phyloP scores from a whole-genome alignment of 257 asterid genomes.

The Nicotiana tomentosiformis region DNA sequence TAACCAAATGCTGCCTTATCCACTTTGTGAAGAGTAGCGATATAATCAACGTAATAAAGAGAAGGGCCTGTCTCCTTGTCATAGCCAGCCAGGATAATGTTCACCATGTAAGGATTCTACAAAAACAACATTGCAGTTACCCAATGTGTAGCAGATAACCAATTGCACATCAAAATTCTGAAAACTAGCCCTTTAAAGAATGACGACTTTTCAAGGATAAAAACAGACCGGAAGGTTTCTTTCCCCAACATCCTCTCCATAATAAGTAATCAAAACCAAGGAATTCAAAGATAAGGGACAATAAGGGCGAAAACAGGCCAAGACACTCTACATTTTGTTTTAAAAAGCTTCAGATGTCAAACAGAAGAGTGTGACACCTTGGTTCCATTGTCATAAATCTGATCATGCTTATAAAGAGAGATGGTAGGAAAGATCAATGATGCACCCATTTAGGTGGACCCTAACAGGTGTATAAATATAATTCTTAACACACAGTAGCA shows the following conservation, averaged over 20 bases:
- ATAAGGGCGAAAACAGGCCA: not conserved
- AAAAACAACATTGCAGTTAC: not conserved
- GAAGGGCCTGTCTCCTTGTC: conserved; percentile 94
- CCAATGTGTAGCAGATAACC: not conserved
- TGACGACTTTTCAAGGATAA: not conserved
- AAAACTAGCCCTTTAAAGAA: not conserved
- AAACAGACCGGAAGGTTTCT: not conserved
- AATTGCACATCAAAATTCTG: not conserved
- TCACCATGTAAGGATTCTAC: conserved; percentile 84
- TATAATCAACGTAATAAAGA: conserved; percentile 70
- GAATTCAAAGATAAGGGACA: not conserved
- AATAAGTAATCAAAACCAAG: not conserved
- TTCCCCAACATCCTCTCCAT: not conserved
- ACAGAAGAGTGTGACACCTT: not conserved
- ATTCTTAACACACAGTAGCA: not conserved
- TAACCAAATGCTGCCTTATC: conserved; percentile 93
- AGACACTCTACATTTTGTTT: not conserved
- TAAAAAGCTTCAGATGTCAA: not conserved
- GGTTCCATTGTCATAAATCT: not conserved
- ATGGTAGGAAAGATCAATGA: not conserved
- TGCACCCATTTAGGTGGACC: not conserved
- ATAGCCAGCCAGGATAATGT: conserved; percentile 82
- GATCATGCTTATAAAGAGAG: not conserved
- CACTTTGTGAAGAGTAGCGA: conserved; percentile 84
- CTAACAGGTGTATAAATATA: not conserved